Conservation (phyloP, 2,329 filamentous ascomycete species). For the Talaromyces islandicus region DNA sequence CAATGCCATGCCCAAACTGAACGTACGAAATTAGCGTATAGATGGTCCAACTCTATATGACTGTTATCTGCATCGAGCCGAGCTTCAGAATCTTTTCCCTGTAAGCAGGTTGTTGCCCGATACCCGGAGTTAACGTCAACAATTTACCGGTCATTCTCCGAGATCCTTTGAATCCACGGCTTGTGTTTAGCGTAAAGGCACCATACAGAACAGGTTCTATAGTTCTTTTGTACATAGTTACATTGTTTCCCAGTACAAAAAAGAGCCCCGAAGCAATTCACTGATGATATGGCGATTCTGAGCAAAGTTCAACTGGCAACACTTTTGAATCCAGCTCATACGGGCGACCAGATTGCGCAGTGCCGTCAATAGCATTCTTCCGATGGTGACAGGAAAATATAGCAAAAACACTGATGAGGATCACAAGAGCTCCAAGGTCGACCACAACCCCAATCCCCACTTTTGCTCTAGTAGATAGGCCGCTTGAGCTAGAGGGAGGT, state of each 20-base stretch:
- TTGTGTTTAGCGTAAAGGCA: background rate
- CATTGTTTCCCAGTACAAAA: no score
- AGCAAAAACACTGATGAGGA: background rate
- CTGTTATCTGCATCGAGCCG: background rate
- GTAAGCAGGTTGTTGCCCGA: no score
- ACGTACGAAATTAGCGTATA: background rate
- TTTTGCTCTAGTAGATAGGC: slow-evolving; percentile 1
- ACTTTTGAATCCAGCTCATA: background rate
- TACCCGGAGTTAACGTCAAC: background rate
- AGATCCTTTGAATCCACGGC: background rate
- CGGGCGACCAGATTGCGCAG: background rate
- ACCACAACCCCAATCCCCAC: background rate
- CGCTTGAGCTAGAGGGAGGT: background rate
- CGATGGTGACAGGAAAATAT: background rate
- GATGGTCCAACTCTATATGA: background rate
- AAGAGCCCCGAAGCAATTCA: background rate
- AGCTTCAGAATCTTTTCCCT: background rate
- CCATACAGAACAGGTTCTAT: background rate
- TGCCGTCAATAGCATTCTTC: background rate
- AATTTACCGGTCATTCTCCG: background rate
- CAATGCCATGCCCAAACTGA: background rate
- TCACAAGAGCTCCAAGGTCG: background rate
- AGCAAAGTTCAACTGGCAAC: background rate
- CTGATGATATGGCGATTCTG: background rate
- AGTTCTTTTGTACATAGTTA: background rate